Evolutionary conservation across 306 rosid genomes (phyloP), one percentile per base, ranked within the genome.

Genomic region (Luffa acutangula): DNA sequence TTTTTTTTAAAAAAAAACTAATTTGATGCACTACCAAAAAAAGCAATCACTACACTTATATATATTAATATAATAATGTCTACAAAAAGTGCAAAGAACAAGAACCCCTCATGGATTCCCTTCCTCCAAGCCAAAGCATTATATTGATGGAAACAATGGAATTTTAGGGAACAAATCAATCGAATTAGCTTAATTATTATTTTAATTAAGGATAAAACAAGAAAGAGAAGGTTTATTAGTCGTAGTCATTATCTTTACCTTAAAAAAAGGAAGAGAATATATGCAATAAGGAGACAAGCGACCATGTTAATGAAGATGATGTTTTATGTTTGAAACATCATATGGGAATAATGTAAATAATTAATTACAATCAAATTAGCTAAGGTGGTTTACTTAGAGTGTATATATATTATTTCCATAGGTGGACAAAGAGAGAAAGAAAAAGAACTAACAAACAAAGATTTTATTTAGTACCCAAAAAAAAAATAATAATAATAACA

Each of bases 131-230:
- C 54, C 79, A 53, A 74, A 78, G 53, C 81, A 73, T 56, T 3
- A 58, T 21, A 9, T 58, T 74, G 73, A 78, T 73, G 80, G 82
- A 79, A 73, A 57, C 85, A 85, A 79, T 46, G 83, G 87, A 85
- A 85, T 85, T 85, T 58, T 76, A 77, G 83, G 85, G 83, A 85
- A 82, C 81, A 81, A 72, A 63, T 33, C 70, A 48, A 52, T 13
- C 15, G 20, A 36, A 8, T 64, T 53, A 53, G 17, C 15, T 3
- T 59, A 25, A 59, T 59, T 57, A 17, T 17, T 17, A 49, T 12
- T 49, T 57, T 18, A 57, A n/a, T 57, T 18, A 57, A n/a, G 21
- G 60, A 6, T 54, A 54, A 57, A 20, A 20, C 17, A 60, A 57
- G 33, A 57, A 7, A 59, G 39, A 31, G 65, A 59, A n/a, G 65